These are phyloP conservation scores for Umbilicaria muhlenbergii DNA, from an alignment of 495 filamentous ascomycete genomes.

Conservation along the genomic window DNA sequence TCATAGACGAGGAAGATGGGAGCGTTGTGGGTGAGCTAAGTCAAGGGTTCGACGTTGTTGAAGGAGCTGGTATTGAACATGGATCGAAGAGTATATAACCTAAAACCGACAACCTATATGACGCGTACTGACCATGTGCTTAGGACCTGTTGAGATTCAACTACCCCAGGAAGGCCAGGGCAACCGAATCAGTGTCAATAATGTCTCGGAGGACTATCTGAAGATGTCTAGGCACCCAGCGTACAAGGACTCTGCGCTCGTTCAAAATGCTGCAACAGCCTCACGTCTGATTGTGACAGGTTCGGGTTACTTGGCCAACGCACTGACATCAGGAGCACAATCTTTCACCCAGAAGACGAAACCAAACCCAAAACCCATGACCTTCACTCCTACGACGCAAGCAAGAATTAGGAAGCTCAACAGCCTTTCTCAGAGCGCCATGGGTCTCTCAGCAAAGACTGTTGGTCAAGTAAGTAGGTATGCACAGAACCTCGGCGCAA, in stretches of 20 bases:
- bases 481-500: conserved; percentile 79
- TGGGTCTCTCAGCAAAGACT: conserved; percentile 66
- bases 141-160: conserved; percentile 83
- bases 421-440: conserved; percentile 59
- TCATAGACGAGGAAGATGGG: conserved; percentile 89
- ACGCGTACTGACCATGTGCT: conserved; percentile 4
- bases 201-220: conserved; percentile 66
- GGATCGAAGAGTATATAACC: conserved; percentile 67
- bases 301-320: conserved; percentile 60
- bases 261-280: conserved; percentile 77
- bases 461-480: conserved; percentile 65
- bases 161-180: conserved; percentile 59
- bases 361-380: conserved; percentile 62
- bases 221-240: conserved; percentile 71
- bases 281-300: conserved; percentile 87
- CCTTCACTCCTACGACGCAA: conserved; percentile 76
- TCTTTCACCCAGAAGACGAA: conserved; percentile 64
- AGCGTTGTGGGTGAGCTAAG: conserved; percentile 84
- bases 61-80: conserved; percentile 51
- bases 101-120: background rate
- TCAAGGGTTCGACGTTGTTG: conserved; percentile 67
- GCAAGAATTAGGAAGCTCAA: conserved; percentile 73
- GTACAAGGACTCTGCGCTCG: conserved; percentile 72
- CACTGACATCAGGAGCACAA: conserved; percentile 60
- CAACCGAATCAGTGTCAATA: conserved; percentile 55